Evolutionary conservation across 2,329 filamentous ascomycete genomes (phyloP).

Genomic region (Rachicladosporium sp.): DNA sequence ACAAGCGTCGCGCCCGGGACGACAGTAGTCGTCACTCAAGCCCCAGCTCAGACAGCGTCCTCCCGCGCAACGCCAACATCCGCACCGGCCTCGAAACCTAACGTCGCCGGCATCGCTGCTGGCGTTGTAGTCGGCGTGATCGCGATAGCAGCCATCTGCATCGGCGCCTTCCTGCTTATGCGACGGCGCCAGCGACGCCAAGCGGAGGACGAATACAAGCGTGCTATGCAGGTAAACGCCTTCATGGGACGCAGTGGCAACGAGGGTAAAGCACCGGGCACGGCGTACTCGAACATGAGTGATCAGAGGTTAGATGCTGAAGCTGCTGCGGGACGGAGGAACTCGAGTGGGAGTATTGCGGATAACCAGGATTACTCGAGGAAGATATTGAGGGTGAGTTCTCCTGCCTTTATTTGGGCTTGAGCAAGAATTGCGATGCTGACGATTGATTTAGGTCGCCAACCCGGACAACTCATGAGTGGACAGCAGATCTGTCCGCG

Average conservation of each 20-base stretch:
- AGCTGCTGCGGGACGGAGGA: constrained; percentile 28
- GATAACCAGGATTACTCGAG: constrained; percentile 96
- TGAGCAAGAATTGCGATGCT: background rate
- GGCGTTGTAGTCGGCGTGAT: constrained; percentile 79
- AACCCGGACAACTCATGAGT: constrained; percentile 4
- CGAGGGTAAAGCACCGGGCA: constrained; percentile 43
- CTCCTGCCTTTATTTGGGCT: background rate
- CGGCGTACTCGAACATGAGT: constrained; percentile 56
- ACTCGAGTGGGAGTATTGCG: constrained; percentile 85
- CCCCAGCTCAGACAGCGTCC: constrained; percentile 31
- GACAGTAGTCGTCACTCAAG: constrained; percentile 23
- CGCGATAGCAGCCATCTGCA: constrained; percentile 51
- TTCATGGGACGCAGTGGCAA: constrained; percentile 45
- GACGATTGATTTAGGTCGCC: constrained; percentile 1
- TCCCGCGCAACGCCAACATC: constrained; percentile 27
- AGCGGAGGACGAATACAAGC: constrained; percentile 73
- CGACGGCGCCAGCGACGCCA: constrained; percentile 63
- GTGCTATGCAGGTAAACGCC: constrained; percentile 57
- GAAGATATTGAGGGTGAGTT: constrained; percentile 75
- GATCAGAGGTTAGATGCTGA: constrained; percentile 78
- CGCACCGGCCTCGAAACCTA: constrained; percentile 32
- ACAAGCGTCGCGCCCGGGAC: constrained; percentile 20
- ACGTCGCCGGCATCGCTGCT: constrained; percentile 72
- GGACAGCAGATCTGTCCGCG: too few species aligned
- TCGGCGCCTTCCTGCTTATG: constrained; percentile 60